Evolutionary conservation across 306 rosid species (phyloP), one percentile per base, ranked within the genome.

Genomic region (Vigna radiata): DNA sequence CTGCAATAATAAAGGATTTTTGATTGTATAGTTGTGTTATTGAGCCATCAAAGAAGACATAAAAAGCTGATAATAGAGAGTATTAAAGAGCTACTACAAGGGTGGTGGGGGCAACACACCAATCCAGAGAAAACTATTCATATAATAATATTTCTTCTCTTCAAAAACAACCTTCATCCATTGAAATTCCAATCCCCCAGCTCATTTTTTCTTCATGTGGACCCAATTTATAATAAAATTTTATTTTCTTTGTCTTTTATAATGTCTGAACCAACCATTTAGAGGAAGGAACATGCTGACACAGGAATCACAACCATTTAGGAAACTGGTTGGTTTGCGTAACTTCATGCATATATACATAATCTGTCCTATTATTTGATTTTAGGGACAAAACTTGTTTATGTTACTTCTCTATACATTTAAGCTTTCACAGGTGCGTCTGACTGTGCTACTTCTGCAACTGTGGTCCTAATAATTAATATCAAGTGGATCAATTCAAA

Each of bases 331-430:
- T 52, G 49, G 15, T 21, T 44, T 29, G 70, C 3, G 8, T 21
- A 72, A 8, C 54, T 25, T 55, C 68, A 72, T 56, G 44, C n/a
- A 73, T 58, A 23, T 56, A 46, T n/a, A 13, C 17, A 44, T 27
- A 31, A 47, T 17, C 39, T 33, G 21, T 25, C 56, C 47, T 6
- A 36, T 36, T 36, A 36, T 70, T 61, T 31, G 16, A 33, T 76
- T 50, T 33, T 61, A 25, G 29, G 0, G 61, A 31, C 37, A 48
- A 23, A 41, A 18, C n/a, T 75, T 63, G 6, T 62, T 47, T 15
- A 15, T 58, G 6, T 21, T 43, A 9, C 15, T 27, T 49, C 65
- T 64, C 54, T 64, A 36, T 9, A 9, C 7, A 72, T 9, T 7
- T 72, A 37, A 54, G 3, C 7, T 54, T 72, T 19, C 37, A 19